Conservation (phyloP, 257 asterid genomes). For the Cordia subcordata region DNA sequence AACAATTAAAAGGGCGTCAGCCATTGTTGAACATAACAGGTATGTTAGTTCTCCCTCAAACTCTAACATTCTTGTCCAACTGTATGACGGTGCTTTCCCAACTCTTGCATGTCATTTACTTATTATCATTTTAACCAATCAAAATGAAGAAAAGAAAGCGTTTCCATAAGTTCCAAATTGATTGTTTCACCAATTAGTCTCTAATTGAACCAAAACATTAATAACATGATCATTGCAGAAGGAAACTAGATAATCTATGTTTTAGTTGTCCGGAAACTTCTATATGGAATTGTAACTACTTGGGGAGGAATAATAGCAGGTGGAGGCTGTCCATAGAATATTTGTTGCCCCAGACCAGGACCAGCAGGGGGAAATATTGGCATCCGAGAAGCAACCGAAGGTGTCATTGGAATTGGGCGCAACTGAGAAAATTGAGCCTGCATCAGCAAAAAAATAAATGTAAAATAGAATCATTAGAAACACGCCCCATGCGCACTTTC, state of each 20-base stretch:
- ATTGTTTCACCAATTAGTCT: background rate
- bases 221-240: background rate
- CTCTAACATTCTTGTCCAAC: too few species aligned
- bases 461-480: slow-evolving; percentile 1
- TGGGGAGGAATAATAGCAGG: slow-evolving; percentile 34
- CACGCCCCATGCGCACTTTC: background rate
- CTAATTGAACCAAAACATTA: background rate
- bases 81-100: too few species aligned
- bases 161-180: too few species aligned
- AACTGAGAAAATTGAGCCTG: slow-evolving; percentile 29
- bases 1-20: too few species aligned
- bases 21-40: too few species aligned
- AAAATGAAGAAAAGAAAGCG: too few species aligned
- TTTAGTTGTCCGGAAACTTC: background rate
- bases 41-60: too few species aligned
- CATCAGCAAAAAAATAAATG: background rate
- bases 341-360: slow-evolving; percentile 33
- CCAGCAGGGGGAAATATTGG: slow-evolving; percentile 32
- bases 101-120: too few species aligned
- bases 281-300: slow-evolving; percentile 2
- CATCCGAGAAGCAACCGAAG: slow-evolving; percentile 32
- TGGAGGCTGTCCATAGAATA: slow-evolving; percentile 30
- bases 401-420: slow-evolving; percentile 31
- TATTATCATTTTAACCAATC: too few species aligned
- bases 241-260: background rate